phyloP scores from a whole-genome alignment of 768 basidiomycete species.

The Naematelia encephala region DNA sequence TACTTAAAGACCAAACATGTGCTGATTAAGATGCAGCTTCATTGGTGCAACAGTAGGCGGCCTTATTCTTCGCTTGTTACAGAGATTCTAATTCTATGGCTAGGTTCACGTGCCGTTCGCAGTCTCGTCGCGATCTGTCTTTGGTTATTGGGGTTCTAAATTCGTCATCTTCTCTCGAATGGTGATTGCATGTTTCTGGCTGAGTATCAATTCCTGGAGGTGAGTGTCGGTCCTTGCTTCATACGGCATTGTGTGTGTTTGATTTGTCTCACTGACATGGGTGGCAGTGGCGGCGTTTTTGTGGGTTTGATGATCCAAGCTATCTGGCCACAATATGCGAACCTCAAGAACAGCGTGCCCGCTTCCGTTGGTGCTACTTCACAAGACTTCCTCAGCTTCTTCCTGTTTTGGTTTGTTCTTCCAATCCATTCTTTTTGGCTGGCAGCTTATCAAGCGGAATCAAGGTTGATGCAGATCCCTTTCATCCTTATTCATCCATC shows the following conservation, averaged over 20 bases:
- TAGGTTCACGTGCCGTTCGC: slow-evolving; percentile 37
- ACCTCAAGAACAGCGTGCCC: slow-evolving; percentile 24
- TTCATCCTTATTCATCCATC: slow-evolving; percentile 40
- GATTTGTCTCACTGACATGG: neutral
- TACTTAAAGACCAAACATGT: no score
- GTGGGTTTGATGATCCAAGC: slow-evolving; percentile 25
- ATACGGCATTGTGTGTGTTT: neutral
- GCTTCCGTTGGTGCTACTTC: slow-evolving; percentile 21
- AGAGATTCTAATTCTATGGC: no score
- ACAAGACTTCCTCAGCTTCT: slow-evolving; percentile 22
- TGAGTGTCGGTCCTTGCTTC: neutral
- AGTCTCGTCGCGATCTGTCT: slow-evolving; percentile 28
- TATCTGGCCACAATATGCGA: slow-evolving; percentile 33
- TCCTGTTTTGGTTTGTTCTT: slow-evolving; percentile 31
- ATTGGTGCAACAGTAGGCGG: neutral
- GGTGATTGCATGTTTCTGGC: slow-evolving; percentile 28
- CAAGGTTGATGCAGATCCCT: slow-evolving; percentile 35
- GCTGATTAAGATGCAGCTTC: neutral
- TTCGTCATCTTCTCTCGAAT: slow-evolving; percentile 38
- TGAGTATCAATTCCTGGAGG: slow-evolving; percentile 12
- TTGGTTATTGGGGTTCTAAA: slow-evolving; percentile 40
- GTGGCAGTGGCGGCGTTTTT: slow-evolving; percentile 22
- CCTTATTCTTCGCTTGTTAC: no score
- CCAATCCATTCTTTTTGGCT: neutral
- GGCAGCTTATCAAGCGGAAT: no score